Conservation (phyloP, 306 rosid species). For the Leucaena leucocephala region DNA sequence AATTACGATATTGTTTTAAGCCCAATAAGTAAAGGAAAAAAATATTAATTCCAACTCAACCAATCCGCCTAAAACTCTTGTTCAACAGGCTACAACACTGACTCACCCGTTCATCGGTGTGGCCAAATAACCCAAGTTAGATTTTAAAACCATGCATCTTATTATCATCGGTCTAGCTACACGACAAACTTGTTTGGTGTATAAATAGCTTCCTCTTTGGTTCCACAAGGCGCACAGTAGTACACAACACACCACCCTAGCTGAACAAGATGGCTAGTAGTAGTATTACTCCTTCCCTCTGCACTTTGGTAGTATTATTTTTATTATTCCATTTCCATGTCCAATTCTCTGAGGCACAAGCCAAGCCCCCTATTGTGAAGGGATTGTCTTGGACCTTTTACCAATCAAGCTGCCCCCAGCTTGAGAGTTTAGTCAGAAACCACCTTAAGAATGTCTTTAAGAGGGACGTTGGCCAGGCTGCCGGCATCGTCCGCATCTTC, state of each 20-base stretch:
- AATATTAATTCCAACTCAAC: no score
- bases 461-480: conserved; percentile 51
- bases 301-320: conserved; percentile 16
- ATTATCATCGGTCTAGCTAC: background rate
- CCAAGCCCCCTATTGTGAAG: conserved; percentile 33
- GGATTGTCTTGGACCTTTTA: conserved; percentile 47
- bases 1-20: no score
- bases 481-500: conserved; percentile 61
- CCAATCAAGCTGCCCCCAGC: conserved; percentile 39
- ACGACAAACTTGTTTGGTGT: background rate
- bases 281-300: background rate
- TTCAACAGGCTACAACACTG: no score
- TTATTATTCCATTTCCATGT: conserved; percentile 3
- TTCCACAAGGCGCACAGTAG: background rate
- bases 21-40: no score
- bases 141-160: no score
- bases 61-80: no score
- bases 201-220: background rate
- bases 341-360: conserved; percentile 33
- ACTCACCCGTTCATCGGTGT: no score
- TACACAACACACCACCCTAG: no score
- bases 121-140: no score
- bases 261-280: background rate
- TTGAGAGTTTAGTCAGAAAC: conserved; percentile 39
- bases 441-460: conserved; percentile 50